These are phyloP conservation scores for Ammopiptanthus mongolicus DNA, from an alignment of 306 rosid genomes.

Conservation along the genomic window DNA sequence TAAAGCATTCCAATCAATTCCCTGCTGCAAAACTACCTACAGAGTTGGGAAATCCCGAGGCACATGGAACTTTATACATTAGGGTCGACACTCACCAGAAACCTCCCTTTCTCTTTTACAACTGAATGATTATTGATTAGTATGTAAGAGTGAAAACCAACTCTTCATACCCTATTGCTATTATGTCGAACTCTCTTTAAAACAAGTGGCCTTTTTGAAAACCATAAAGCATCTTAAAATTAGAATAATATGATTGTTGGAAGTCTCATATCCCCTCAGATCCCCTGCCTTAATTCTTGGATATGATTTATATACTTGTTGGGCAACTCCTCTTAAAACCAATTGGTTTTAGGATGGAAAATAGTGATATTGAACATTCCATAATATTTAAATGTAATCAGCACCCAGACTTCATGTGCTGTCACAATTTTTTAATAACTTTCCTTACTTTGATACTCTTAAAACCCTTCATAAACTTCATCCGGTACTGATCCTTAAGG, in stretches of 20 bases:
- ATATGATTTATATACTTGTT: too few relatives aligned
- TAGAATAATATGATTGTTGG: too few relatives aligned
- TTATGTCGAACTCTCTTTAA: background rate
- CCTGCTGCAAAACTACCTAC: background rate
- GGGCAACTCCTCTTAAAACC: too few relatives aligned
- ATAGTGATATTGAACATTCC: background rate
- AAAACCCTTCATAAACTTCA: background rate
- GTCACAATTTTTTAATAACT: background rate
- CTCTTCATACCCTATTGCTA: background rate
- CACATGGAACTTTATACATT: background rate
- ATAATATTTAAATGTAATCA: background rate
- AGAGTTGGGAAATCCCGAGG: background rate
- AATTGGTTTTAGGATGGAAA: too few relatives aligned
- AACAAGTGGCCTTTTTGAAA: background rate
- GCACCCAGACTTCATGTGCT: background rate
- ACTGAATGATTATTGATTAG: background rate
- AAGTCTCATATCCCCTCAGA: too few relatives aligned
- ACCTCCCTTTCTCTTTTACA: too few relatives aligned
- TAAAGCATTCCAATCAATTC: background rate
- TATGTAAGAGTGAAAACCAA: background rate
- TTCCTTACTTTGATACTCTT: background rate
- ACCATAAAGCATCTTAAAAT: too few relatives aligned
- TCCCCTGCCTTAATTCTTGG: too few relatives aligned
- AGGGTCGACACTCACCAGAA: background rate
- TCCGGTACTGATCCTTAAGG: background rate